Evolutionary conservation across 164 flowering plant genomes (phyloP).

Genomic region (Platanus orientalis): DNA sequence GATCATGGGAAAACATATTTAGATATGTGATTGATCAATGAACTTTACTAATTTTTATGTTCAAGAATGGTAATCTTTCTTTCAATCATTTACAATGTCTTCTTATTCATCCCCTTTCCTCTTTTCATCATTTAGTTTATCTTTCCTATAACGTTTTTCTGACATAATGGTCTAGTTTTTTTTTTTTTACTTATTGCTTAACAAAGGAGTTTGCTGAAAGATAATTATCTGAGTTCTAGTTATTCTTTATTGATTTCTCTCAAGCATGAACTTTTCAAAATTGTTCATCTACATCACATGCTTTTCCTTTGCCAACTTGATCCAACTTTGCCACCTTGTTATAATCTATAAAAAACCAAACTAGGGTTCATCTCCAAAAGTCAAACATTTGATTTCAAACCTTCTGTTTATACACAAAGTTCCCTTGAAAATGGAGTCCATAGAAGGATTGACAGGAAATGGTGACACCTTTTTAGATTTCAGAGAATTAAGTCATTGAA

Average conservation of each 20-base stretch:
- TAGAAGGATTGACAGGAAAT: constrained; percentile 14
- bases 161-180: neutral
- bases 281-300: constrained; percentile 60
- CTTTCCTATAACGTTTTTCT: too few species aligned
- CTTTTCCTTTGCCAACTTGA: constrained; percentile 54
- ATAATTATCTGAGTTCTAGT: neutral
- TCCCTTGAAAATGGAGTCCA: constrained; percentile 43
- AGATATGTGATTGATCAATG: too few species aligned
- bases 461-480: constrained; percentile 26
- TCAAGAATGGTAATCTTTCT: too few species aligned
- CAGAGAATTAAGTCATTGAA: constrained; percentile 23
- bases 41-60: too few species aligned
- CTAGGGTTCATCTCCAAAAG: constrained; percentile 12
- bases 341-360: constrained; percentile 11
- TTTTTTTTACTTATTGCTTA: neutral
- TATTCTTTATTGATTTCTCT: constrained; percentile 12
- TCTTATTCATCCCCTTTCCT: too few species aligned
- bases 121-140: too few species aligned
- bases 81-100: too few species aligned
- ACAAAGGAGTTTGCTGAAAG: neutral
- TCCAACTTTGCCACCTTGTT: constrained; percentile 30
- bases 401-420: constrained; percentile 37
- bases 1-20: too few species aligned
- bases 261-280: constrained; percentile 87
- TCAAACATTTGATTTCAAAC: constrained; percentile 40